Evolutionary conservation across 176 grass and related monocot species (phyloP).

Genomic region (Musa itinerans): DNA sequence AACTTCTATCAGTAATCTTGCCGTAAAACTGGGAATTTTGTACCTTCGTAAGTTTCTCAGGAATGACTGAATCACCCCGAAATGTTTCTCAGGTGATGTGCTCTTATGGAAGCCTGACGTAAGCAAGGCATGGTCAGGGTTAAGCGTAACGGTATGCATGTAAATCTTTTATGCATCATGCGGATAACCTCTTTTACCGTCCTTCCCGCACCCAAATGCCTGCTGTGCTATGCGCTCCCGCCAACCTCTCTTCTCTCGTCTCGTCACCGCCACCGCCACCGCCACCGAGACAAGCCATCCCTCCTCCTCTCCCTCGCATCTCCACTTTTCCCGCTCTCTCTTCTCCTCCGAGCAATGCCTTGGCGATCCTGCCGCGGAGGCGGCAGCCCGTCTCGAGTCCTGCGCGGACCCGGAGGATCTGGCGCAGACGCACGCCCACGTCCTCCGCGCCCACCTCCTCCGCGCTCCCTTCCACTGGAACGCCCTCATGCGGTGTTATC

Average conservation of each 20-base stretch:
- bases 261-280: background rate
- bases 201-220: background rate
- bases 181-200: no score
- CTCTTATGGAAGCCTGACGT: no score
- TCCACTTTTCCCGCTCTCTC: background rate
- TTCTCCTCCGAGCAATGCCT: background rate
- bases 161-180: no score
- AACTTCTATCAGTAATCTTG: no score
- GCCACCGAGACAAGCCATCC: background rate
- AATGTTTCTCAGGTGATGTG: no score
- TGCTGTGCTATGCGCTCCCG: background rate
- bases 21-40: no score
- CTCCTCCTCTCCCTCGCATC: background rate
- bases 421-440: constrained; percentile 24
- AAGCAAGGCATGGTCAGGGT: no score
- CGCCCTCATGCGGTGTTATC: constrained; percentile 29
- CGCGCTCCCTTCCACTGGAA: constrained; percentile 37
- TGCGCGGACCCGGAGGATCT: constrained; percentile 5
- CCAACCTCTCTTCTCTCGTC: background rate
- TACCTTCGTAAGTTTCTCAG: no score
- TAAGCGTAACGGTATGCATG: no score
- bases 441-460: constrained; percentile 28
- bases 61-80: no score
- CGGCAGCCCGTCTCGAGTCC: constrained; percentile 18
- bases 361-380: constrained; percentile 3